phyloP scores from a whole-genome alignment of 805 yeast species.

The Isabelozyma gotoi region DNA sequence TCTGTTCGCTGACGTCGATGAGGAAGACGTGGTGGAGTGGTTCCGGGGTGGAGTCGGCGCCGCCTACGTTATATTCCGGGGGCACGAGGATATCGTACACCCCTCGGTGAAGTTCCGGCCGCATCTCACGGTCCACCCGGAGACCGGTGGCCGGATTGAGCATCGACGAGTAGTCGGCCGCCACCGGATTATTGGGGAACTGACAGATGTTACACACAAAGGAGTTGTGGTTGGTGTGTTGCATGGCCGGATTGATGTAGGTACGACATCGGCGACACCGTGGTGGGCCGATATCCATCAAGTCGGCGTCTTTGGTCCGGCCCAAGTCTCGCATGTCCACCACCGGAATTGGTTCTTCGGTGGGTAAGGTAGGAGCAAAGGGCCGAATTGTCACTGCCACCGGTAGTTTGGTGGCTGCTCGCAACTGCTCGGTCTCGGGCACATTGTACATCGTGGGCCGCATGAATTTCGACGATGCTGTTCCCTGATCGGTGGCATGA shows the following conservation, averaged over 20 bases:
- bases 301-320: slow-evolving; percentile 14
- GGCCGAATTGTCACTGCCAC: slow-evolving; percentile 81
- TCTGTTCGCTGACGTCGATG: slow-evolving; percentile 64
- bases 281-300: slow-evolving; percentile 61
- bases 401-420: slow-evolving; percentile 73
- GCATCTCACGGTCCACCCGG: slow-evolving; percentile 58
- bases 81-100: slow-evolving; percentile 87
- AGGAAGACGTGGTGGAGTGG: slow-evolving; percentile 68
- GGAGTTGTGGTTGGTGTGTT: slow-evolving; percentile 56
- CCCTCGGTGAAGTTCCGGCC: slow-evolving; percentile 81
- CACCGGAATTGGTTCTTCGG: slow-evolving; percentile 62
- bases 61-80: slow-evolving; percentile 57
- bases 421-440: slow-evolving; percentile 70
- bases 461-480: slow-evolving; percentile 76
- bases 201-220: slow-evolving; percentile 88
- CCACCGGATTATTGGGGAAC: slow-evolving; percentile 63
- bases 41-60: slow-evolving; percentile 26
- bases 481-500: slow-evolving; percentile 76
- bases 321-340: slow-evolving; percentile 54
- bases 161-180: slow-evolving; percentile 64
- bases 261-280: slow-evolving; percentile 92
- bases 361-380: slow-evolving; percentile 60
- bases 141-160: slow-evolving; percentile 56
- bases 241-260: slow-evolving; percentile 83
- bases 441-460: slow-evolving; percentile 79